Percentiles rank a stretch among this genome's conserved stretches.
Conservation (phyloP, 208 protist genomes). For the Naegleria fowleri region DNA sequence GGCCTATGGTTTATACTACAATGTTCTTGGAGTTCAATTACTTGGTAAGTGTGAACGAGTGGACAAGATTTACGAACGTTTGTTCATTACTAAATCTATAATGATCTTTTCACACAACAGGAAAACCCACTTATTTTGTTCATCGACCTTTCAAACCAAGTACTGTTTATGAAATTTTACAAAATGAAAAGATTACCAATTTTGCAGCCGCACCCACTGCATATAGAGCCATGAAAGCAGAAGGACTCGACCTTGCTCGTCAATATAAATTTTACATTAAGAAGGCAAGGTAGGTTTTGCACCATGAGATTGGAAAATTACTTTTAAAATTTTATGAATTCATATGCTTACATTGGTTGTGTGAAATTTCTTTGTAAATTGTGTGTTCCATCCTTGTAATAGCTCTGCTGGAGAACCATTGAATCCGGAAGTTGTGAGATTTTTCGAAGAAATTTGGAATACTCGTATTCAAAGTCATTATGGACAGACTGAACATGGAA, state of each 20-base stretch:
- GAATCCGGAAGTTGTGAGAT: background rate
- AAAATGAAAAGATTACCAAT: background rate
- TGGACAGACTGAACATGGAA: conserved; percentile 26
- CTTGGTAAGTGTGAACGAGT: no score
- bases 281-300: background rate
- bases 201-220: conserved; percentile 19
- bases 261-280: background rate
- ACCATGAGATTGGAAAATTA: no score
- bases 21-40: background rate
- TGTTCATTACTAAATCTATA: no score
- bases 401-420: conserved; percentile 15
- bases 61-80: no score
- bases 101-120: background rate
- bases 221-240: conserved; percentile 10
- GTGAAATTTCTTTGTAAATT: no score
- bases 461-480: background rate
- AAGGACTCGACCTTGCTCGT: background rate
- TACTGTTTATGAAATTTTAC: background rate
- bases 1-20: conserved; percentile 32
- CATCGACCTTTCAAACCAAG: conserved; percentile 8
- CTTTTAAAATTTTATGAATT: no score
- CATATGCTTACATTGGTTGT: no score
- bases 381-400: no score
- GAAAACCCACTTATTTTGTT: background rate
- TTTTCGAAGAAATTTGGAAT: background rate